Evolutionary conservation across 78 protist genomes (phyloP).

Genomic region (Polysphondylium violaceum): DNA sequence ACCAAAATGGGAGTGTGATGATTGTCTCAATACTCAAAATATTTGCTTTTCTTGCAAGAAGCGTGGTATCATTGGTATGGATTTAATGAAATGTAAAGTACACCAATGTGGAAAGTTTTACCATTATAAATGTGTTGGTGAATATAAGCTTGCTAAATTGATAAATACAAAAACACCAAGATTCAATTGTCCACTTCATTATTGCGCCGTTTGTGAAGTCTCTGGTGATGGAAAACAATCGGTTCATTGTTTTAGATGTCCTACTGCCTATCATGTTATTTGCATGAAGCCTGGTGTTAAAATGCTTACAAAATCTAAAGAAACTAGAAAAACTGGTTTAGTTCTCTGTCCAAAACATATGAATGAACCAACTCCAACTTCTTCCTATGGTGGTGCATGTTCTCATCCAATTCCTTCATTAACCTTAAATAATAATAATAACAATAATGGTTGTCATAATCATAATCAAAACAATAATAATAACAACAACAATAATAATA

Average conservation of each 20-base stretch:
- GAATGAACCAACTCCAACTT: constrained; percentile 13
- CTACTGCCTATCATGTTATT: constrained; percentile 66
- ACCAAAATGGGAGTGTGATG: constrained; percentile 64
- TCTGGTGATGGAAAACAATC: constrained; percentile 83
- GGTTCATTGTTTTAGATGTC: constrained; percentile 75
- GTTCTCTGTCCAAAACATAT: constrained; percentile 65
- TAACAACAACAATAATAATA: neutral
- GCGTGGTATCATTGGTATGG: constrained; percentile 44
- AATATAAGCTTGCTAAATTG: constrained; percentile 49
- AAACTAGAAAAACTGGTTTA: constrained; percentile 75
- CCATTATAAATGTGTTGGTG: constrained; percentile 47
- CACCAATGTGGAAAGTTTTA: constrained; percentile 78
- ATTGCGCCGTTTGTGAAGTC: constrained; percentile 42
- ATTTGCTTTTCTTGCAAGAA: constrained; percentile 57
- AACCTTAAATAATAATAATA: constrained; percentile 4
- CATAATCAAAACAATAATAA: neutral
- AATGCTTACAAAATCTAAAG: constrained; percentile 69
- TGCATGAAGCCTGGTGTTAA: constrained; percentile 73
- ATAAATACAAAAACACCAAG: constrained; percentile 69
- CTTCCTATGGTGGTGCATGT: neutral
- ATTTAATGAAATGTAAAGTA: constrained; percentile 67
- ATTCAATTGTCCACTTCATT: constrained; percentile 77
- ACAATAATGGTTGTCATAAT: constrained; percentile 15
- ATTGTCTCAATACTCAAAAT: constrained; percentile 25
- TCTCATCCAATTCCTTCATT: neutral